phyloP scores from a whole-genome alignment of 2,329 filamentous ascomycete species.

The Decorospora gaudefroyi region DNA sequence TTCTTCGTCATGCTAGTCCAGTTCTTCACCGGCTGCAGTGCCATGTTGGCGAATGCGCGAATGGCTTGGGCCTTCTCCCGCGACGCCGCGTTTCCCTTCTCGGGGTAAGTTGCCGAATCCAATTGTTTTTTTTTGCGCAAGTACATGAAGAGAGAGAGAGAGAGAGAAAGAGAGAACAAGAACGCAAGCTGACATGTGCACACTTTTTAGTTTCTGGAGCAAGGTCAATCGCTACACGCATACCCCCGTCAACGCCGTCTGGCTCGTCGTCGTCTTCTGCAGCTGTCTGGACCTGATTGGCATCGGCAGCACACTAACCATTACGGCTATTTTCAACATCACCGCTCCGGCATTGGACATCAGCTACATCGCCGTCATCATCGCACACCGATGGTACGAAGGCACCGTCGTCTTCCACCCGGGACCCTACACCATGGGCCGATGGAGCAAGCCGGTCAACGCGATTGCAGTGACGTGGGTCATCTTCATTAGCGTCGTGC shows the following conservation, averaged over 20 bases:
- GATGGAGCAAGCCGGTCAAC: conserved; percentile 61
- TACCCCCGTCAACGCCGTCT: conserved; percentile 66
- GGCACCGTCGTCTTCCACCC: conserved; percentile 59
- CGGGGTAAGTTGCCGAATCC: conserved; percentile 49
- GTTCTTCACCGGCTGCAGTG: conserved; percentile 67
- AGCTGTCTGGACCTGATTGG: conserved; percentile 57
- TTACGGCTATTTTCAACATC: conserved; percentile 56
- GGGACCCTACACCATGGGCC: conserved; percentile 62
- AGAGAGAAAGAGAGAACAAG: too few species aligned
- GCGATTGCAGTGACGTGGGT: conserved; percentile 64
- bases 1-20: conserved; percentile 66
- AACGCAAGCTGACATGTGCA: conserved; percentile 28
- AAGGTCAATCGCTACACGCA: conserved; percentile 59
- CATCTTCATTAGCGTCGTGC: conserved; percentile 64
- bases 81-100: conserved; percentile 65
- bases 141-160: too few species aligned
- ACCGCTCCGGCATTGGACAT: conserved; percentile 55
- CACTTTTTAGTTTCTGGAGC: conserved; percentile 58
- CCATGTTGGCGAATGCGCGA: conserved; percentile 66
- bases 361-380: conserved; percentile 64
- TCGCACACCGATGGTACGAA: conserved; percentile 61
- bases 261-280: conserved; percentile 66
- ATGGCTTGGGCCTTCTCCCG: conserved; percentile 66
- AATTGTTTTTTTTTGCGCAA: background rate
- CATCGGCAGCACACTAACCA: conserved; percentile 57